Evolutionary conservation across 2,329 filamentous ascomycete genomes (phyloP).

Genomic region (Cucurbitaria berberidis): DNA sequence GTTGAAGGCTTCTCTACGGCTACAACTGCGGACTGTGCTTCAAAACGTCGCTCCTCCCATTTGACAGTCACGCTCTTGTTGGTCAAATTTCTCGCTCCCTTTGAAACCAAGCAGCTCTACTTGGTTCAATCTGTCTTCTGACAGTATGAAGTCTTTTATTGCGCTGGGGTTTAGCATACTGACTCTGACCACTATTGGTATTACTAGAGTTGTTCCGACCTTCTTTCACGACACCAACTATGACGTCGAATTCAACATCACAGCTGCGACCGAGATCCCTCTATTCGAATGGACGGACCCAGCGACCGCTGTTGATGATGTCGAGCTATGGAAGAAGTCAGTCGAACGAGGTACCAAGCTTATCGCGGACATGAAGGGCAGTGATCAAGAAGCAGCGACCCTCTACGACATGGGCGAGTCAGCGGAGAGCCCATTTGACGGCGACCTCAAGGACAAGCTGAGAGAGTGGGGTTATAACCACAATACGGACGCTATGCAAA

Average conservation of each 20-base stretch:
- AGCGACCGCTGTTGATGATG: neutral
- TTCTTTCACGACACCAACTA: neutral
- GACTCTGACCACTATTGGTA: neutral
- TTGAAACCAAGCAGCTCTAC: too few relatives aligned
- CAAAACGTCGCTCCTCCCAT: too few relatives aligned
- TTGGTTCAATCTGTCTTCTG: neutral
- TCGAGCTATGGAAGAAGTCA: slow-evolving; percentile 6
- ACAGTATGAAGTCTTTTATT: neutral
- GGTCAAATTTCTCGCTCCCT: neutral
- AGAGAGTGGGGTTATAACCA: slow-evolving; percentile 21
- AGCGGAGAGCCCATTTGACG: slow-evolving; percentile 12
- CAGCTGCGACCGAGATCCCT: neutral
- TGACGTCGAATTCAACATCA: neutral
- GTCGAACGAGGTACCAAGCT: slow-evolving; percentile 16
- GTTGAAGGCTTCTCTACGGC: too few relatives aligned
- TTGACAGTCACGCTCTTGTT: too few relatives aligned
- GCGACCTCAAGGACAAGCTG: slow-evolving; percentile 8
- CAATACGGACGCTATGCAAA: slow-evolving; percentile 5
- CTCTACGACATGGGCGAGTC: slow-evolving; percentile 8
- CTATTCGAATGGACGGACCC: neutral
- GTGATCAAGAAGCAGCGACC: slow-evolving; percentile 11
- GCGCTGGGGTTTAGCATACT: neutral
- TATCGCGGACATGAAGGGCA: slow-evolving; percentile 17
- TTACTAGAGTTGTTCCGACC: neutral
- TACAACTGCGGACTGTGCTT: too few relatives aligned